Conservation (phyloP, 345 rosid species). For the Syzygium grande region DNA sequence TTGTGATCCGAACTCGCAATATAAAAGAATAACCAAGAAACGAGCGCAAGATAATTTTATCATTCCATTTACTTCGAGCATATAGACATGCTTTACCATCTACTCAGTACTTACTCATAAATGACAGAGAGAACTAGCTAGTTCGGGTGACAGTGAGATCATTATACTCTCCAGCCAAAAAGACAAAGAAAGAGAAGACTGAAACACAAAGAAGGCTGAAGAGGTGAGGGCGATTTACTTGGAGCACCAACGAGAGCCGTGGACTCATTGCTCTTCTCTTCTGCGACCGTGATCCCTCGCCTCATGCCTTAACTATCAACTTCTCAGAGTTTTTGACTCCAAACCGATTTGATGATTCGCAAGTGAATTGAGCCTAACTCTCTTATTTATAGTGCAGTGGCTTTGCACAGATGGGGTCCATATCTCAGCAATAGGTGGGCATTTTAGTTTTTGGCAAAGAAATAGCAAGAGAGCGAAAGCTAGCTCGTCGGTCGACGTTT, state of each 20-base stretch:
- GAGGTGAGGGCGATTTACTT: constrained; percentile 25
- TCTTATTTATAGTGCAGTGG: background rate
- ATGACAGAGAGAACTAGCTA: background rate
- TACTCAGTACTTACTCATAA: background rate
- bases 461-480: background rate
- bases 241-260: constrained; percentile 39
- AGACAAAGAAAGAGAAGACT: background rate
- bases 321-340: background rate
- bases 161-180: background rate
- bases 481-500: background rate
- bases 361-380: background rate
- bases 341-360: background rate
- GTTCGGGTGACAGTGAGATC: background rate
- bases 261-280: background rate
- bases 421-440: background rate
- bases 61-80: background rate
- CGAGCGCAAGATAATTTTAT: background rate
- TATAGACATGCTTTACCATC: background rate
- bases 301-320: background rate
- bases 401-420: background rate
- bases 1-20: background rate
- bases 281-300: background rate
- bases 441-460: background rate
- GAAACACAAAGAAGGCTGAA: background rate
- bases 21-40: background rate